Evolutionary conservation across 768 basidiomycete species (phyloP), one percentile per base, ranked within the genome.

Genomic region (Boletus subcaerulescens): DNA sequence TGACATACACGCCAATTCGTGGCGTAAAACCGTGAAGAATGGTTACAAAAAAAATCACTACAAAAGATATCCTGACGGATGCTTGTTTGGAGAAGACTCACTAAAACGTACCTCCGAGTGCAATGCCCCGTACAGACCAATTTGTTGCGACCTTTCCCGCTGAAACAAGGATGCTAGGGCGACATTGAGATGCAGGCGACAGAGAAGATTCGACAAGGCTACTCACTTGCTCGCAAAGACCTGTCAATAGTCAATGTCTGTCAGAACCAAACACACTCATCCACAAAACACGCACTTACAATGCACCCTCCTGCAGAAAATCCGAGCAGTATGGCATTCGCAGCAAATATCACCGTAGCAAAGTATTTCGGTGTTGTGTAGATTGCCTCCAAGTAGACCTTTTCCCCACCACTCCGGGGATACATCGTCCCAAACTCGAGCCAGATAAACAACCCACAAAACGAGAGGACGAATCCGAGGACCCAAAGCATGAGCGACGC

Each of bases 401-500:
- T 84, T 61, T 85, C 83, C 8, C 82, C 82, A 11, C 83, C 82
- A 13, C 79, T 81, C 1, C 81, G 74, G 6, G 82, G 83, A 58
- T 79, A 80, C 81, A 84, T 84, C 3, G 81, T 81, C 5, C 83
- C 84, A 49, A 79, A 78, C 55, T 85, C 82, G 20, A 85, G 76
- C 82, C 82, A 83, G 49, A 84, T 78, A 60, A 85, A 83, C 9
- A 84, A 68, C 0, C 82, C 82, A 50, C 80, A 84, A 58, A 79
- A 80, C 1, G 82, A 83, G 4, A 85, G 73, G 3, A 76, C 57
- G 58, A 84, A 81, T 3, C 83, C 84, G 26, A 84, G 76, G 0
- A 83, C 77, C 84, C 83, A 85, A 18, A 84, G 77, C 77, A 84
- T 76, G 38, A 84, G 68, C 0, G 81, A 82, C 4, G 83, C 81